phyloP scores from a whole-genome alignment of 2,329 filamentous ascomycete genomes.

The Aureobasidium leucospermi region DNA sequence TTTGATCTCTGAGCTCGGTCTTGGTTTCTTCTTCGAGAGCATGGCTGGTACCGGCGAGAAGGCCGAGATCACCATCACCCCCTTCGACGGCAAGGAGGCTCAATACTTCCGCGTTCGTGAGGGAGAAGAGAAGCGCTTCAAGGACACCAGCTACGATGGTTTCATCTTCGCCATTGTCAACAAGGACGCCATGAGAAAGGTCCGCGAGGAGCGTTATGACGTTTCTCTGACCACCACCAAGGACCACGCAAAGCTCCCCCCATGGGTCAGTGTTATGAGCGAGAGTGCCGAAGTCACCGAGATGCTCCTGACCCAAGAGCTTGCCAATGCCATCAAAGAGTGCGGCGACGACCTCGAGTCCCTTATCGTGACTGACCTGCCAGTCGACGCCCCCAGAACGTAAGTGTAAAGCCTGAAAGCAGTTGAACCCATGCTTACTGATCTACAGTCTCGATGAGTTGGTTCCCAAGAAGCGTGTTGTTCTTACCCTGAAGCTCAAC shows the following conservation, averaged over 20 bases:
- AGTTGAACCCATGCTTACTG: background rate
- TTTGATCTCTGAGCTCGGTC: constrained; percentile 56
- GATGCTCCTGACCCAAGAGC: constrained; percentile 74
- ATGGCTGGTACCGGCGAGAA: constrained; percentile 62
- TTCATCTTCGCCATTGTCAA: constrained; percentile 96
- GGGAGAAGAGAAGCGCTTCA: constrained; percentile 53
- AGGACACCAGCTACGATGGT: constrained; percentile 64
- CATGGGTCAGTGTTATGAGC: constrained; percentile 90
- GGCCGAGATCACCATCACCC: constrained; percentile 70
- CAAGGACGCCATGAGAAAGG: constrained; percentile 84
- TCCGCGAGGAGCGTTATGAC: constrained; percentile 91
- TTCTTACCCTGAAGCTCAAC: constrained; percentile 65
- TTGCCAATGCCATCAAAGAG: constrained; percentile 68
- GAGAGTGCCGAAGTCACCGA: constrained; percentile 95
- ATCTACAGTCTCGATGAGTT: constrained; percentile 69
- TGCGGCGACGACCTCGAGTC: constrained; percentile 75
- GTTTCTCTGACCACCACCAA: constrained; percentile 88
- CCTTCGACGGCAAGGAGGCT: constrained; percentile 87
- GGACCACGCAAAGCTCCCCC: constrained; percentile 81
- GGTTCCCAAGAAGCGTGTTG: constrained; percentile 75
- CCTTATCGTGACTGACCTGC: constrained; percentile 83
- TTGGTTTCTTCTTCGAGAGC: constrained; percentile 75
- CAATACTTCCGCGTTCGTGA: constrained; percentile 56
- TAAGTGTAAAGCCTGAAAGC: constrained; percentile 39
- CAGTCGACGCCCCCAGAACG: constrained; percentile 77